Percentiles rank a stretch among this genome's conserved stretches.
Evolutionary conservation across 768 basidiomycete genomes (phyloP).

Genomic region (Suillus variegatus): DNA sequence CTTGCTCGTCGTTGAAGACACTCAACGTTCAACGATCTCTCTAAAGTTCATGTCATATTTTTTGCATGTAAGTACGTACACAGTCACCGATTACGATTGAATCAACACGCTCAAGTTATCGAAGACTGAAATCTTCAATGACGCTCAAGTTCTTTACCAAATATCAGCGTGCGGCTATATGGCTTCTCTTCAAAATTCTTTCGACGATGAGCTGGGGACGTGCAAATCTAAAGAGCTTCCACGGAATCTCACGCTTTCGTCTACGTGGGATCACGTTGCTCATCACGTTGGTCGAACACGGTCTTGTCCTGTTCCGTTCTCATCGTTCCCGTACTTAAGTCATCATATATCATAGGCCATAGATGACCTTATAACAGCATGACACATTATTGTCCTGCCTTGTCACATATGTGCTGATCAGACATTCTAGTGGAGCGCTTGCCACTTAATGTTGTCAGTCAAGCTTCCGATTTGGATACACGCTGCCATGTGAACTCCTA

Average conservation of each 20-base stretch:
- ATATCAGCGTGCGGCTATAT: not conserved
- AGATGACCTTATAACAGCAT: too few relatives aligned
- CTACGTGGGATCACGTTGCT: not conserved
- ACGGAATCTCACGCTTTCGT: not conserved
- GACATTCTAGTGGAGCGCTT: too few relatives aligned
- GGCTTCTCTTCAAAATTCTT: not conserved
- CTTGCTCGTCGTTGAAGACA: not conserved
- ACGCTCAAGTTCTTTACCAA: not conserved
- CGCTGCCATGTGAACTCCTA: not conserved
- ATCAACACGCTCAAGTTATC: not conserved
- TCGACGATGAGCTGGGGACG: not conserved
- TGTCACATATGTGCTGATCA: too few relatives aligned
- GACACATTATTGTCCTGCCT: too few relatives aligned
- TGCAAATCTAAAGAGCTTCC: not conserved
- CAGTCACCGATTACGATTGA: not conserved
- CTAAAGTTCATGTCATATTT: not conserved
- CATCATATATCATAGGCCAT: too few relatives aligned
- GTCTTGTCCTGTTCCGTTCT: not conserved
- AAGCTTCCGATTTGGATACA: too few relatives aligned
- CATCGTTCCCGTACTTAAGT: not conserved
- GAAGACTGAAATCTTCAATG: not conserved
- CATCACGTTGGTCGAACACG: not conserved
- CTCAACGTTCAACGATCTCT: not conserved
- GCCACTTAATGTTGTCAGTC: too few relatives aligned
- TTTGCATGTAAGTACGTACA: not conserved